Conservation (phyloP, 306 rosid species). For the Lathyrus oleraceus region DNA sequence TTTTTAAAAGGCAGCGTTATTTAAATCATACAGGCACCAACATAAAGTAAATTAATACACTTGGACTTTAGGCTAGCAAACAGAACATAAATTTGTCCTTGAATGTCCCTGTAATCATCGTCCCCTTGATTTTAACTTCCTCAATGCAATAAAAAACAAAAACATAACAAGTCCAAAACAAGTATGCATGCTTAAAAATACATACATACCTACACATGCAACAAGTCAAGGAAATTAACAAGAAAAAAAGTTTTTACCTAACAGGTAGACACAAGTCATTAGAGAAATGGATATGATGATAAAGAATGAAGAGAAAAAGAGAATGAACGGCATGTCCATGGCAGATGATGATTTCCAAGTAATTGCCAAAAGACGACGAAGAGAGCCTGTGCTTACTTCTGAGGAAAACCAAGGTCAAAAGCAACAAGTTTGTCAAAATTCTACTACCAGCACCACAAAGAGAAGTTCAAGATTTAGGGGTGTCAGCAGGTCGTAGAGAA, state of each 20-base stretch:
- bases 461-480: constrained; percentile 75
- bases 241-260: background rate
- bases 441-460: constrained; percentile 48
- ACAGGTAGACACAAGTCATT: background rate
- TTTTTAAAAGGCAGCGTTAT: background rate
- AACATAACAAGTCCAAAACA: constrained; percentile 43
- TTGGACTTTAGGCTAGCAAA: constrained; percentile 34
- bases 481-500: constrained; percentile 59
- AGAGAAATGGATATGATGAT: constrained; percentile 44
- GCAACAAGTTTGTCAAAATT: constrained; percentile 45
- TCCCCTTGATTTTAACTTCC: constrained; percentile 35
- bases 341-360: constrained; percentile 40
- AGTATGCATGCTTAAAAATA: constrained; percentile 21
- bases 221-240: constrained; percentile 9
- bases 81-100: constrained; percentile 30
- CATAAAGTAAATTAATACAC: constrained; percentile 5
- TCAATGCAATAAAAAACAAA: constrained; percentile 35
- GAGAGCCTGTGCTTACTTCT: constrained; percentile 35
- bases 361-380: constrained; percentile 53
- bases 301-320: constrained; percentile 49
- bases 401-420: constrained; percentile 37
- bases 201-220: background rate
- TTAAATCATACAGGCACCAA: background rate
- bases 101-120: constrained; percentile 37
- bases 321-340: constrained; percentile 30